Percentiles rank a stretch among this genome's conserved stretches.
These are phyloP conservation scores for Paramecium sonneborni DNA, from an alignment of 73 alveolate genomes.

Conservation along the genomic window DNA sequence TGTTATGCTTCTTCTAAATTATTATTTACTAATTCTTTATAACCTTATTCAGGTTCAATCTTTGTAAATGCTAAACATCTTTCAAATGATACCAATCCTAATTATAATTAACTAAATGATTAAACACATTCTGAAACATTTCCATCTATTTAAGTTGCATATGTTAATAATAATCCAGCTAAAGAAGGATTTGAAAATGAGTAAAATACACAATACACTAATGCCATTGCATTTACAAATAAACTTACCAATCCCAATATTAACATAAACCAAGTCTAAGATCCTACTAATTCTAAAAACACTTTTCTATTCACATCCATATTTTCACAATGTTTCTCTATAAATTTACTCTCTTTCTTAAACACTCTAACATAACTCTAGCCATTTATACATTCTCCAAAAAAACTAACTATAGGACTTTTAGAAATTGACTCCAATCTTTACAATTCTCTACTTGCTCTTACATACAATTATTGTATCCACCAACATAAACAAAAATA, in stretches of 20 bases:
- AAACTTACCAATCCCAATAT: conserved; percentile 3
- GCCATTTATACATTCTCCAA: conserved; percentile 79
- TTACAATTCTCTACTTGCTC: conserved; percentile 81
- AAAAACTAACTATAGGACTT: conserved; percentile 81
- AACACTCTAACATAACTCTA: conserved; percentile 80
- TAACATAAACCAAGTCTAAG: conserved; percentile 42
- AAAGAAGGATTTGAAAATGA: conserved; percentile 74
- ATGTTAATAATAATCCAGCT: conserved; percentile 78
- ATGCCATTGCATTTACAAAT: neutral
- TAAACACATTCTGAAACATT: conserved; percentile 77
- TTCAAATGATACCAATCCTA: conserved; percentile 85
- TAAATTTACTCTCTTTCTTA: neutral
- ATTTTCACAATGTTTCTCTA: conserved; percentile 35
- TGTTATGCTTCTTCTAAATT: neutral
- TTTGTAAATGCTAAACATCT: conserved; percentile 82
- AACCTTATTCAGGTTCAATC: conserved; percentile 69
- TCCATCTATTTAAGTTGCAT: conserved; percentile 73
- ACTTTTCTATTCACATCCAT: conserved; percentile 56
- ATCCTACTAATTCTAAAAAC: conserved; percentile 26
- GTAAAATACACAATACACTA: conserved; percentile 10
- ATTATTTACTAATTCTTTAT: neutral
- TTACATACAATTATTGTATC: conserved; percentile 72
- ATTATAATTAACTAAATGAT: conserved; percentile 78
- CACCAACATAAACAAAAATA: conserved; percentile 50
- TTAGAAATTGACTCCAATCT: conserved; percentile 83